Conservation (phyloP, 202 grass and related monocot genomes). For the Setaria italica region DNA sequence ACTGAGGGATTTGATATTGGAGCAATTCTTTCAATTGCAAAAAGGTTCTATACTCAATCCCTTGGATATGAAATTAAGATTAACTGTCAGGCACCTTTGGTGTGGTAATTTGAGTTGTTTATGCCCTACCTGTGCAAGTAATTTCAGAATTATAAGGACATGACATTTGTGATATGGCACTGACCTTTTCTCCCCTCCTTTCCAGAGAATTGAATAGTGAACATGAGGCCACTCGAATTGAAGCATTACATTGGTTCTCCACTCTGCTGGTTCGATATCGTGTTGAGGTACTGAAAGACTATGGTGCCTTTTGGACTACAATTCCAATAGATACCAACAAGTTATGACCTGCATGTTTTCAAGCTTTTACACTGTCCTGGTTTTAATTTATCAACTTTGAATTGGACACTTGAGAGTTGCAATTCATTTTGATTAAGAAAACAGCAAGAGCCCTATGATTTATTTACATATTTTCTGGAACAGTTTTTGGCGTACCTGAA, state of each 20-base stretch:
- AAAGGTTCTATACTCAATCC: slow-evolving; percentile 69
- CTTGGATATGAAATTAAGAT: slow-evolving; percentile 4
- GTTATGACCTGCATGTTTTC: slow-evolving; percentile 28
- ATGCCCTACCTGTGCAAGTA: neutral
- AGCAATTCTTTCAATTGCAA: slow-evolving; percentile 81
- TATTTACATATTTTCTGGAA: slow-evolving; percentile 52
- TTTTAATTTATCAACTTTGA: slow-evolving; percentile 32
- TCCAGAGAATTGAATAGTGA: slow-evolving; percentile 93
- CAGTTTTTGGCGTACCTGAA: slow-evolving; percentile 92
- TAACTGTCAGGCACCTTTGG: neutral
- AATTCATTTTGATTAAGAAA: slow-evolving; percentile 38
- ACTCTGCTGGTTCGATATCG: slow-evolving; percentile 69
- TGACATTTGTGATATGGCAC: slow-evolving; percentile 15
- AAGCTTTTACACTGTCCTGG: neutral
- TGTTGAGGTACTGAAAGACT: slow-evolving; percentile 67
- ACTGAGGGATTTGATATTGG: slow-evolving; percentile 92
- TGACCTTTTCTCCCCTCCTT: slow-evolving; percentile 28
- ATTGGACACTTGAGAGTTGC: slow-evolving; percentile 17
- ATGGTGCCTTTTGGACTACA: slow-evolving; percentile 11
- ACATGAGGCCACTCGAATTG: slow-evolving; percentile 90
- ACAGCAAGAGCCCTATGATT: slow-evolving; percentile 32
- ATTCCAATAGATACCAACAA: neutral
- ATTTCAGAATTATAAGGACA: slow-evolving; percentile 4
- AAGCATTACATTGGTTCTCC: slow-evolving; percentile 92
- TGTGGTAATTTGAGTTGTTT: slow-evolving; percentile 1